These are phyloP conservation scores for Malus hybrid DNA, from an alignment of 331 rosid species.

Conservation along the genomic window DNA sequence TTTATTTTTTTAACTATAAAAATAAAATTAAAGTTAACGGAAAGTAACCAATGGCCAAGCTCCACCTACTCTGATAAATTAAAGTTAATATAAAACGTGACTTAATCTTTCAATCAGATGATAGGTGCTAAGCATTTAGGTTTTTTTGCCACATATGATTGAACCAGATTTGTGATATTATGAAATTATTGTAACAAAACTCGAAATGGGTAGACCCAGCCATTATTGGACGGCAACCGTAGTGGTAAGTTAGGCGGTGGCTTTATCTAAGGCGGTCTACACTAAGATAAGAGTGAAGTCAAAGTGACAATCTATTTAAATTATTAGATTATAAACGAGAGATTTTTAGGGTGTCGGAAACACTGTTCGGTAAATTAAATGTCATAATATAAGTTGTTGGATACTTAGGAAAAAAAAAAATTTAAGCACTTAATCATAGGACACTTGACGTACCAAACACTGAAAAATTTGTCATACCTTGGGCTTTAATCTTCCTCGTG, in stretches of 20 bases:
- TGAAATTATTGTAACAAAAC: background rate
- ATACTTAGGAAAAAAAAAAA: too few species aligned
- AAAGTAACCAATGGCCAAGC: background rate
- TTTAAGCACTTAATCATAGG: too few species aligned
- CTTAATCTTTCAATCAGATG: background rate
- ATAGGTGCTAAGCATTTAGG: too few species aligned
- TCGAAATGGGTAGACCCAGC: background rate
- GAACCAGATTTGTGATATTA: background rate
- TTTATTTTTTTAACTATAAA: too few species aligned
- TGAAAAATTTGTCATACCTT: too few species aligned
- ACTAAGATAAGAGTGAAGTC: background rate
- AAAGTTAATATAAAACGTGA: background rate
- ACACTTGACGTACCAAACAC: too few species aligned
- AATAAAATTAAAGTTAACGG: too few species aligned
- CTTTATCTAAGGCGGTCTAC: background rate
- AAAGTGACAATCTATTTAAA: too few species aligned
- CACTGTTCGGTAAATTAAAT: fast-evolving
- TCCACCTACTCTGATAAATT: background rate
- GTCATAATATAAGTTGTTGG: too few species aligned
- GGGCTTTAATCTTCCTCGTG: background rate
- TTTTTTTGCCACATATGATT: background rate
- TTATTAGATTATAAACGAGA: too few species aligned
- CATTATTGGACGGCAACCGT: background rate
- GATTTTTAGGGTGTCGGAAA: fast-evolving
- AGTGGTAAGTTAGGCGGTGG: background rate